phyloP scores from a whole-genome alignment of 2,329 filamentous ascomycete genomes.

The Teratosphaeria pseudoeucalypti region DNA sequence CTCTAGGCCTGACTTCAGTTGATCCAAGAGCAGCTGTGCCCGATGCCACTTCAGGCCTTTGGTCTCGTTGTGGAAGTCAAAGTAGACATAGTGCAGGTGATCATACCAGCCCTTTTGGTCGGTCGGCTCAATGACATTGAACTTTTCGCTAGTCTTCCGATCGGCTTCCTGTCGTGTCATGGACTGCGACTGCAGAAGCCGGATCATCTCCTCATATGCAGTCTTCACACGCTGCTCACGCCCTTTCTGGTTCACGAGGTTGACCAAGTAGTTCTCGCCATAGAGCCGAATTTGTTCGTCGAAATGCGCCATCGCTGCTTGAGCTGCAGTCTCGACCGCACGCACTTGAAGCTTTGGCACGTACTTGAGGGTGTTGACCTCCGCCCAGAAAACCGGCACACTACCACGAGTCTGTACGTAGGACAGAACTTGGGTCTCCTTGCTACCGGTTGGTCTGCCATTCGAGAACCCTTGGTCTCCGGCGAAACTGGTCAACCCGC shows the following conservation, averaged over 20 bases:
- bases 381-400: conserved; percentile 91
- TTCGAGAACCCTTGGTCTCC: conserved; percentile 67
- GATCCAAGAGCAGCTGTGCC: conserved; percentile 74
- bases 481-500: conserved; percentile 68
- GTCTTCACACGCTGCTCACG: conserved; percentile 82
- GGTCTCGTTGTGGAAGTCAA: conserved; percentile 96
- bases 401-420: conserved; percentile 96
- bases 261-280: conserved; percentile 94
- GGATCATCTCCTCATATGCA: conserved; percentile 85
- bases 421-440: conserved; percentile 79
- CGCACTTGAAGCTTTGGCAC: conserved; percentile 83
- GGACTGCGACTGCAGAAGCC: conserved; percentile 60
- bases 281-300: conserved; percentile 87
- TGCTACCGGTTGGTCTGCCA: conserved; percentile 53
- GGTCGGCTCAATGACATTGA: conserved; percentile 61
- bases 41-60: conserved; percentile 92
- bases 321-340: conserved; percentile 66
- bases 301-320: conserved; percentile 78
- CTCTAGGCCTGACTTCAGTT: conserved; percentile 63
- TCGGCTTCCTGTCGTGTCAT: conserved; percentile 57
- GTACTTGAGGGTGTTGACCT: conserved; percentile 88
- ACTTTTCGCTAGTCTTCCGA: conserved; percentile 59
- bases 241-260: conserved; percentile 92
- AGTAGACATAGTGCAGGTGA: conserved; percentile 90
- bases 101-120: conserved; percentile 58